Evolutionary conservation across 257 asterid species (phyloP).

Genomic region (Plectranthus barbatus): DNA sequence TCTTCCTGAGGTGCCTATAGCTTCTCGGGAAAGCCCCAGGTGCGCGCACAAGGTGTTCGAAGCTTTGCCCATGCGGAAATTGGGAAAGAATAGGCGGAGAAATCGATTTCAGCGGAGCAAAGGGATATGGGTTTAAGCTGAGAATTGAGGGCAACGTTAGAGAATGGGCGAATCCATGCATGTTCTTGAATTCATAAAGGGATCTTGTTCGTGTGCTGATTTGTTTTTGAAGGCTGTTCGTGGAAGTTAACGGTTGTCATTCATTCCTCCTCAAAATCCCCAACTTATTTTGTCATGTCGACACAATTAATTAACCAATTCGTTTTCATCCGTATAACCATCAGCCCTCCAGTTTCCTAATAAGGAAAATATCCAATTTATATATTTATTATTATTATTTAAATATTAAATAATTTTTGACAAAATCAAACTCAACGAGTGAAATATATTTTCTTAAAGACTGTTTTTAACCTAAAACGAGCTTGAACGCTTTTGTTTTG

Average conservation of each 20-base stretch:
- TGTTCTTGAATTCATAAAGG: conserved; percentile 26
- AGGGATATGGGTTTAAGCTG: conserved; percentile 5
- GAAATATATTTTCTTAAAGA: no score
- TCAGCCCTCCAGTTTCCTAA: no score
- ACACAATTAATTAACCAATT: neutral
- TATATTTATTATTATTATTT: no score
- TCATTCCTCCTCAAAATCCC: neutral
- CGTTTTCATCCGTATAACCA: neutral
- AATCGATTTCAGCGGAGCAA: conserved; percentile 3
- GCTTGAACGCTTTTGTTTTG: no score
- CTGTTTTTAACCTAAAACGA: no score
- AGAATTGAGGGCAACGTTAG: conserved; percentile 22
- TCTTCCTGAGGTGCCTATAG: conserved; percentile 10
- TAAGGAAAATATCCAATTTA: no score
- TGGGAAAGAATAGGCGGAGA: conserved; percentile 19
- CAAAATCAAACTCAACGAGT: no score
- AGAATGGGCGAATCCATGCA: conserved; percentile 39
- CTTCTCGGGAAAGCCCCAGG: conserved; percentile 18
- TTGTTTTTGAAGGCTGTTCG: neutral
- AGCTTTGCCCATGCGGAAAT: conserved; percentile 31
- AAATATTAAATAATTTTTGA: no score
- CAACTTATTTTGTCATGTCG: neutral
- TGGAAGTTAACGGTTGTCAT: conserved; percentile 20
- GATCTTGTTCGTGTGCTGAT: conserved; percentile 2
- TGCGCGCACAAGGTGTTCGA: conserved; percentile 20